Conservation (phyloP, 31 red algal genomes). For the Odonthalia washingtoniensis region DNA sequence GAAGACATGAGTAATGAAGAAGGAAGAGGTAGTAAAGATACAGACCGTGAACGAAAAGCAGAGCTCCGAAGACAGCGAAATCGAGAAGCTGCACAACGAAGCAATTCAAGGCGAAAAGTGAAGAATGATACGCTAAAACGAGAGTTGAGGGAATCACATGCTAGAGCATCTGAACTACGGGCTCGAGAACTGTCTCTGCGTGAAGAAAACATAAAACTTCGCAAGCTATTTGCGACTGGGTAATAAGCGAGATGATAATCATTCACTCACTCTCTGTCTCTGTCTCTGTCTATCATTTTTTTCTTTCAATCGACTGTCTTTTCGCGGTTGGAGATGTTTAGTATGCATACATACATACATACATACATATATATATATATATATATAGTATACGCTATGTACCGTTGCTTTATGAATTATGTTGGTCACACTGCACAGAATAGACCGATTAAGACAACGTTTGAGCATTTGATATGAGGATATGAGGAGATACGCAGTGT, state of each 20-base stretch:
- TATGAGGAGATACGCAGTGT: too few relatives aligned
- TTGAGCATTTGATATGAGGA: too few relatives aligned
- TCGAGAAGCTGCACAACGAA: conserved; percentile 64
- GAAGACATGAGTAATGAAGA: too few relatives aligned
- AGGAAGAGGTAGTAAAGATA: background rate
- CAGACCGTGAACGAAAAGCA: conserved; percentile 36
- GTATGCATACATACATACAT: too few relatives aligned
- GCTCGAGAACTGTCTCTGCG: conserved; percentile 31
- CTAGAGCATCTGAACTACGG: conserved; percentile 46
- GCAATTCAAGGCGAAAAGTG: conserved; percentile 53
- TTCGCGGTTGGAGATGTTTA: too few relatives aligned
- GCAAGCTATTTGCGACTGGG: conserved; percentile 7
- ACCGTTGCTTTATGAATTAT: too few relatives aligned
- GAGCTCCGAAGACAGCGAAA: conserved; percentile 66
- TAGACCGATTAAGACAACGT: too few relatives aligned
- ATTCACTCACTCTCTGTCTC: background rate
- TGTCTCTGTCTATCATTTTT: background rate
- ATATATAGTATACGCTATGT: too few relatives aligned
- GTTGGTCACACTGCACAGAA: too few relatives aligned
- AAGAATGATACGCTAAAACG: conserved; percentile 62
- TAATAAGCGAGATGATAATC: background rate
- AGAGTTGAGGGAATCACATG: conserved; percentile 53
- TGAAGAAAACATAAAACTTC: conserved; percentile 46
- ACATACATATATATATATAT: too few relatives aligned
- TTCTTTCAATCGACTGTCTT: too few relatives aligned